A percentile compares a stretch with the other conserved stretches of the same genome.
Evolutionary conservation across 306 rosid genomes (phyloP).

Genomic region (Spatholobus suberectus): DNA sequence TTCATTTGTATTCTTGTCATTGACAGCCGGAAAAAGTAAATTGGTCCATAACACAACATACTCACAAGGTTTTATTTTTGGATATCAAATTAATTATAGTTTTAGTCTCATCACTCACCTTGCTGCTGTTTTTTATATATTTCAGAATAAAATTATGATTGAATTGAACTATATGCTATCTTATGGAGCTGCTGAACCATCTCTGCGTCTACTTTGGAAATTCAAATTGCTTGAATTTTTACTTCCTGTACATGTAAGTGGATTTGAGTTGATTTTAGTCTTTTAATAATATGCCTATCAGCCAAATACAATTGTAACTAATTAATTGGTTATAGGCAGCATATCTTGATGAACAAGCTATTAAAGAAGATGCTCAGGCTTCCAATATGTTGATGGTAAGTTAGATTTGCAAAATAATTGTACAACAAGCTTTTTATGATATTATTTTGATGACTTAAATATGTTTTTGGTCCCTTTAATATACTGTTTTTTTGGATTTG

Average conservation of each 20-base stretch:
- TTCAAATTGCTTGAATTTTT: slow-evolving; percentile 70
- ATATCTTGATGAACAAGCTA: slow-evolving; percentile 65
- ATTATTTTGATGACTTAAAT: slow-evolving; percentile 31
- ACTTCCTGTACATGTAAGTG: slow-evolving; percentile 84
- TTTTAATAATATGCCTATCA: slow-evolving; percentile 17
- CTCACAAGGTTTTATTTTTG: slow-evolving; percentile 9
- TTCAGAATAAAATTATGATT: slow-evolving; percentile 77
- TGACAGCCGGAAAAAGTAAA: slow-evolving; percentile 28
- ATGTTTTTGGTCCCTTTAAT: too few relatives aligned
- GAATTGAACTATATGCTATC: slow-evolving; percentile 94
- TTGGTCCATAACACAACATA: not conserved
- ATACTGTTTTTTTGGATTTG: too few relatives aligned
- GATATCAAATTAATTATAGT: slow-evolving; percentile 38
- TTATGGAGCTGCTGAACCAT: slow-evolving; percentile 89
- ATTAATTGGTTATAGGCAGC: slow-evolving; percentile 73
- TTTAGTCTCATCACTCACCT: slow-evolving; percentile 27
- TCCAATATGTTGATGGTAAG: slow-evolving; percentile 90
- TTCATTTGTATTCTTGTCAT: not conserved
- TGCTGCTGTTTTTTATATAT: slow-evolving; percentile 36
- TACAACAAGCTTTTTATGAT: slow-evolving; percentile 8
- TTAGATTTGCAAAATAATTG: slow-evolving; percentile 29
- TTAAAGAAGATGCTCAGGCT: slow-evolving; percentile 47
- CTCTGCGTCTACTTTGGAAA: slow-evolving; percentile 73
- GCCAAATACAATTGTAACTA: slow-evolving; percentile 36
- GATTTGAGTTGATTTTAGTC: slow-evolving; percentile 23